A percentile compares a stretch with the other conserved stretches of the same genome.
phyloP scores from a whole-genome alignment of 2,329 filamentous ascomycete genomes.

The Colletotrichum scovillei region DNA sequence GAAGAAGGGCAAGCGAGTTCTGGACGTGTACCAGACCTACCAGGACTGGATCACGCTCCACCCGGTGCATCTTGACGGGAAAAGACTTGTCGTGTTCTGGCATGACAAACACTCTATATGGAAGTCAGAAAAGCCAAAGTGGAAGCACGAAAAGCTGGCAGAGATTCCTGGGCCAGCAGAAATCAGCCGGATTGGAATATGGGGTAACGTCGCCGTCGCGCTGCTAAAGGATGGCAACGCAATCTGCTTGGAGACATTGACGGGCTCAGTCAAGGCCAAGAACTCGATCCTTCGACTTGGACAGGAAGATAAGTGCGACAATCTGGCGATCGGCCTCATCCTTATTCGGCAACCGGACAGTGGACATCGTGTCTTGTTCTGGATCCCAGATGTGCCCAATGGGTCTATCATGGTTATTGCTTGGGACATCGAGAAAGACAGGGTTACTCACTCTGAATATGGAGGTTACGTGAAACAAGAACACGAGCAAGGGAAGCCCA shows the following conservation, averaged over 20 bases:
- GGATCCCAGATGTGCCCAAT: not conserved
- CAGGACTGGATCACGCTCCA: not conserved
- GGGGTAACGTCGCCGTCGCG: not conserved
- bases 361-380: not conserved
- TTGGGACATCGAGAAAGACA: not conserved
- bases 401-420: not conserved
- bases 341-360: not conserved
- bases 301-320: not conserved
- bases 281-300: not conserved
- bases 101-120: not conserved
- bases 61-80: not conserved
- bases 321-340: not conserved
- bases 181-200: not conserved
- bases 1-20: not conserved
- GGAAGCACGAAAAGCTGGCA: not conserved
- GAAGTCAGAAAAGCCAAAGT: not conserved
- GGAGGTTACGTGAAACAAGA: not conserved
- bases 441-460: not conserved
- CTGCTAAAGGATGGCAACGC: not conserved
- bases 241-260: not conserved
- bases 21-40: not conserved
- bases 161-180: not conserved
- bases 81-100: not conserved
- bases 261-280: not conserved
- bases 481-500: not conserved